Percentiles rank a stretch among this genome's conserved stretches.
These are phyloP conservation scores for Didymella arachidicola DNA, from an alignment of 2,329 filamentous ascomycete genomes.

Conservation along the genomic window DNA sequence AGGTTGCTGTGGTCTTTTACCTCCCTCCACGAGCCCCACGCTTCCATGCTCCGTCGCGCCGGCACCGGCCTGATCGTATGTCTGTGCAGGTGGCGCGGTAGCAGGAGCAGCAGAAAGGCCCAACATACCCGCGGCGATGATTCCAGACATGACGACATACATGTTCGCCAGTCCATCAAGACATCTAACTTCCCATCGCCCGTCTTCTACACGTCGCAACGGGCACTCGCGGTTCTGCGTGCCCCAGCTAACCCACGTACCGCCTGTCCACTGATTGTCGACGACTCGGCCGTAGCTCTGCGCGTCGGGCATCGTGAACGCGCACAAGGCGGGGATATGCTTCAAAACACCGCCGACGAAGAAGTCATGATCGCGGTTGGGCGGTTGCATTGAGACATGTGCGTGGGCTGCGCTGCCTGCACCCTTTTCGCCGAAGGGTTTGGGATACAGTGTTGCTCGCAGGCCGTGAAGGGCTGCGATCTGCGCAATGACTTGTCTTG, in stretches of 20 bases:
- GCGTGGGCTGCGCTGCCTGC: slow-evolving; percentile 73
- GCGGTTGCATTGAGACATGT: slow-evolving; percentile 71
- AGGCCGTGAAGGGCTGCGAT: slow-evolving; percentile 69
- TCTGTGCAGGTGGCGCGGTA: not conserved
- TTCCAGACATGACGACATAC: slow-evolving; percentile 71
- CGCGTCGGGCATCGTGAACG: slow-evolving; percentile 72
- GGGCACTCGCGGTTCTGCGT: slow-evolving; percentile 81
- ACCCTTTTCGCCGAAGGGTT: slow-evolving; percentile 62
- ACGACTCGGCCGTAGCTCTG: slow-evolving; percentile 73
- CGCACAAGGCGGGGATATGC: slow-evolving; percentile 71
- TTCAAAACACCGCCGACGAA: slow-evolving; percentile 72
- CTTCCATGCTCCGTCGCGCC: slow-evolving; percentile 14
- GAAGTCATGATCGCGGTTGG: slow-evolving; percentile 67
- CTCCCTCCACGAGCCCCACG: not conserved
- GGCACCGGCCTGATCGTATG: slow-evolving; percentile 1
- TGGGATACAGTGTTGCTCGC: slow-evolving; percentile 76
- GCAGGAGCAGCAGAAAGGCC: slow-evolving; percentile 57
- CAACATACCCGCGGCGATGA: slow-evolving; percentile 66
- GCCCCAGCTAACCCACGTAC: slow-evolving; percentile 80
- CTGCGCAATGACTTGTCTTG: slow-evolving; percentile 72
- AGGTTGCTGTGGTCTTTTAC: not conserved
- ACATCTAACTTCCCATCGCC: slow-evolving; percentile 80
- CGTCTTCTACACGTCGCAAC: slow-evolving; percentile 69
- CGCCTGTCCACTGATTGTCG: slow-evolving; percentile 79
- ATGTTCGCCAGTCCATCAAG: slow-evolving; percentile 83